A percentile compares a stretch with the other conserved stretches of the same genome.
These are phyloP conservation scores for Globisporangium paddicum DNA, from an alignment of 352 stramenopile species.

Conservation along the genomic window DNA sequence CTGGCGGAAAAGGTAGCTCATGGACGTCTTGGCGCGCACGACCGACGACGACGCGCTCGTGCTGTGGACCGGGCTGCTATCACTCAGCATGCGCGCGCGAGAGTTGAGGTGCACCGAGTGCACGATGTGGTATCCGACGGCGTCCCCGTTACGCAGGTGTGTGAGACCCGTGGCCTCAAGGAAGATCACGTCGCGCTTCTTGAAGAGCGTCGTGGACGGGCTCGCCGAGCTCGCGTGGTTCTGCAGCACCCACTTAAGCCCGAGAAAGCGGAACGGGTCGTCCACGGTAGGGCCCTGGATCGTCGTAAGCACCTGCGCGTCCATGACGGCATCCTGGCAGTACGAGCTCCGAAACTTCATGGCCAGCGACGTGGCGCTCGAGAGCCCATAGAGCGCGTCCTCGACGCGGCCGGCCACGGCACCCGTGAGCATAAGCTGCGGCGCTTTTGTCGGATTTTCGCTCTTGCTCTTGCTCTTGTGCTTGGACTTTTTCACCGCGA, in stretches of 20 bases:
- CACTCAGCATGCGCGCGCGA: constrained; percentile 51
- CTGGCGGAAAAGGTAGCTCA: constrained; percentile 16
- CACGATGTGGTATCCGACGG: constrained; percentile 52
- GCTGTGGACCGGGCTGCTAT: constrained; percentile 6
- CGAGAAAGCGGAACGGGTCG: constrained; percentile 54
- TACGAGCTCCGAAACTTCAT: constrained; percentile 59
- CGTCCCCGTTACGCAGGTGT: constrained; percentile 37
- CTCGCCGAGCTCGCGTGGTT: constrained; percentile 45
- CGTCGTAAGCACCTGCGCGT: constrained; percentile 36
- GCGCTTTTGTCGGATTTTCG: constrained; percentile 1
- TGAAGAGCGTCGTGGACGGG: constrained; percentile 20
- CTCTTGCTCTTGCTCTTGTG: neutral
- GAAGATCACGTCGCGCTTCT: constrained; percentile 65
- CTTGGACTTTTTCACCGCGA: neutral
- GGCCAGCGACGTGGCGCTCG: constrained; percentile 36
- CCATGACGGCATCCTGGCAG: constrained; percentile 10
- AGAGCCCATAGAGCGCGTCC: constrained; percentile 57
- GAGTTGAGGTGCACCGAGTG: constrained; percentile 48
- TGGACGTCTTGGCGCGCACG: constrained; percentile 15
- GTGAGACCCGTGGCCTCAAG: constrained; percentile 60
- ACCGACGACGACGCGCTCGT: neutral
- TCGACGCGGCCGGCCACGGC: constrained; percentile 43
- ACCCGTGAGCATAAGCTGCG: constrained; percentile 42
- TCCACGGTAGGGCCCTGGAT: constrained; percentile 31
- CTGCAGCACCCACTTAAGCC: constrained; percentile 62